Evolutionary conservation across 345 rosid genomes (phyloP), one percentile per base, ranked within the genome.

Genomic region (Kernera saxatilis): DNA sequence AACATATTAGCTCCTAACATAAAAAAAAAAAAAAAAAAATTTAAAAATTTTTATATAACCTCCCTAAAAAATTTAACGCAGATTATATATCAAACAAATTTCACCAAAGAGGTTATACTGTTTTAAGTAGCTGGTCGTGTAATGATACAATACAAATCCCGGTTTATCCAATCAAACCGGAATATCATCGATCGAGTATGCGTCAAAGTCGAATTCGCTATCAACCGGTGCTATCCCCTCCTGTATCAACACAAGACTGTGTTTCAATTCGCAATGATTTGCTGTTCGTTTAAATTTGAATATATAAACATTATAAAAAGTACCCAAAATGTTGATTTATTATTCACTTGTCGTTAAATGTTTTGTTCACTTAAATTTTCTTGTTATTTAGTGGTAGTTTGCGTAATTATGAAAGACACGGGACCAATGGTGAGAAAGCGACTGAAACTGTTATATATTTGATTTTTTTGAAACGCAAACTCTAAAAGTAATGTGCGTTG

Each of bases 141-240:
- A 72, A 33, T 60, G 57, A 44, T 61, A 75, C 58, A 69, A 53
- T 52, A 75, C 78, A 68, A 43, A 69, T 44, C 48, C 72, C 39
- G 58, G 18, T 72, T 64, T n/a, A 25, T 44, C 58, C 23, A 48
- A 58, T 67, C 64, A 90, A 52, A 84, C 96, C 0, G 86, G 92
- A 69, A 91, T 86, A 64, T 91, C 80, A 68, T 82, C 92, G 75
- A 89, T 75, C 33, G 88, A 69, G 82, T 79, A 87, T 25, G 90
- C 97, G 30, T 93, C 96, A 32, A 91, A 86, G 72, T 91, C 91
- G 27, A 89, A 91, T 59, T 94, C 96, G 1, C 71, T 81, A 69
- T 86, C 91, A 17, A 84, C 56, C 19, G 91, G 79, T 67, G 70
- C 88, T 52, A 82, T 73, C 48, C 88, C 80, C 72, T 83, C 92